Base-by-base conservation (phyloP, 257 asterid genomes). In the Scutellaria galericulata region DNA sequence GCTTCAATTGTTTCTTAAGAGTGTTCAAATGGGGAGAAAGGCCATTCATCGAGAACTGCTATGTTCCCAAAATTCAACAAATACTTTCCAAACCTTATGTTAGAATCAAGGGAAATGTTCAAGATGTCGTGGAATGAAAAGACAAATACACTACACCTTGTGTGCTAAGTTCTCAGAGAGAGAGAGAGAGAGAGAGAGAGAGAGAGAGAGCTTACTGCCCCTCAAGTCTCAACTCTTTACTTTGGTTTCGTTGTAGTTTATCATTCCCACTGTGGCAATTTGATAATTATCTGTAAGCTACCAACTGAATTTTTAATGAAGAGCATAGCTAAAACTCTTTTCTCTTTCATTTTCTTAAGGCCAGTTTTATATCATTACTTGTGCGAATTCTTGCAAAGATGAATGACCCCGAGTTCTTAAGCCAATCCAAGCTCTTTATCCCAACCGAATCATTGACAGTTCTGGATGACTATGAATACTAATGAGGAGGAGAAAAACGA, bases 391-490 rank as follows among this genome's bases (percentile, higher is more conserved):
- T 44, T 9, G 2, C 37, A 64, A 27, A 20, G 11, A 54, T n/a
- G n/a, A 73, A 40, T 62, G 13, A 15, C 8, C 55, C 37, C 6
- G 12, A n/a, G 7, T 63, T 45, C 20, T 55, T 3, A 27, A 73
- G 71, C 62, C 63, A 24, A 72, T 44, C 40, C 41, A 63, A 64
- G 78, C 48, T 48, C 13, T 48, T 18, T 59, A 15, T 11, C 7
- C 48, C 11, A 7, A 44, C 45, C 31, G 11, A 41, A 71, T 58
- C 44, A 14, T 18, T 46, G 24, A 7, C 46, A 59, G 46, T 39
- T 47, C 9, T 48, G 15, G 9, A 3, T 24, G 35, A 31, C n/a
- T 15, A 7, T 64, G 45, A 2, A 15, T 52, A 15, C 53, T 15
- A 51, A 63, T 9, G 42, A 53, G 9, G 42, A 53, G 9, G n/a